A percentile compares a stretch with the other conserved stretches of the same genome.
Conservation (phyloP, 208 protist species). For the Naegleria gruberi region DNA sequence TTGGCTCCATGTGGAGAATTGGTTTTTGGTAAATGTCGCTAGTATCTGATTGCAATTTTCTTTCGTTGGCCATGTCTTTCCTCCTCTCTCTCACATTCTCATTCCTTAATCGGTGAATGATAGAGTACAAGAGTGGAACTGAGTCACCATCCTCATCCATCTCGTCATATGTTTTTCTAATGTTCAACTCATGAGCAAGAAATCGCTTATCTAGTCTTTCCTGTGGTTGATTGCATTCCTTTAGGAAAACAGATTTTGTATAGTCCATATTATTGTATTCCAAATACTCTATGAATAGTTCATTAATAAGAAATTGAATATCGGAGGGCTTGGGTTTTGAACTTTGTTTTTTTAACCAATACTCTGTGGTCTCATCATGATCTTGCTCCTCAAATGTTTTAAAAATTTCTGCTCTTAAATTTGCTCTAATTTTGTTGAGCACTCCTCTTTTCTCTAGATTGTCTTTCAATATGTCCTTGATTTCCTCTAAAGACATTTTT, state of each 20-base stretch:
- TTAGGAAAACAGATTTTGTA: background rate
- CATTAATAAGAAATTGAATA: background rate
- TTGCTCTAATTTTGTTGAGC: background rate
- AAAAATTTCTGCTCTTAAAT: constrained; percentile 10
- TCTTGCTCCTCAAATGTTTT: background rate
- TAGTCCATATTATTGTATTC: background rate
- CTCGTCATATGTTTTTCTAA: background rate
- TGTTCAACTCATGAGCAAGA: background rate
- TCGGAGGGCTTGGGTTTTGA: background rate
- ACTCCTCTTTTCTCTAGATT: constrained; percentile 19
- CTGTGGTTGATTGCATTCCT: background rate
- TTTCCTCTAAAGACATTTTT: constrained; percentile 3
- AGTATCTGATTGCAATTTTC: too few relatives aligned
- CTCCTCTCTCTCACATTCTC: background rate
- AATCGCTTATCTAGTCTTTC: background rate
- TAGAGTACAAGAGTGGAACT: background rate
- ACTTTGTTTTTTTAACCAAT: background rate
- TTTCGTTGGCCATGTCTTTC: too few relatives aligned
- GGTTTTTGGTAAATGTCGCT: too few relatives aligned
- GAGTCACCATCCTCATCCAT: background rate
- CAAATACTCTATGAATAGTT: background rate
- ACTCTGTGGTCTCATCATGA: background rate
- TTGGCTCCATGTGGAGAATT: too few relatives aligned
- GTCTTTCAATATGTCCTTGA: background rate
- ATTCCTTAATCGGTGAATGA: background rate